phyloP scores from a whole-genome alignment of 805 yeast species.

The Starmerella gropengiesseri region DNA sequence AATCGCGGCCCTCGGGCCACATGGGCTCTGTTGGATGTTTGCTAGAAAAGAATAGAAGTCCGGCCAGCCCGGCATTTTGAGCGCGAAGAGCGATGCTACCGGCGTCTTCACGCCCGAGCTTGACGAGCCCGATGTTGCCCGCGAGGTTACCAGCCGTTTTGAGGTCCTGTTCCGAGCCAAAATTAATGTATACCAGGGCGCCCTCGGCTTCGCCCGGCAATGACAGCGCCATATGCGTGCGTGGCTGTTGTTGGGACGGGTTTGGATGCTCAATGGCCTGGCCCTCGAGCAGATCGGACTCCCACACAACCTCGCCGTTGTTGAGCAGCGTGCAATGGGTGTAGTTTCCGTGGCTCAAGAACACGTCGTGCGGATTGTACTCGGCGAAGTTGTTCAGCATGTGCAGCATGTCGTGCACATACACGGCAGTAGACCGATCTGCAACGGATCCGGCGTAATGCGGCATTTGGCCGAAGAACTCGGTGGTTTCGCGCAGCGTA shows the following conservation, averaged over 20 bases:
- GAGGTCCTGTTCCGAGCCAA: slow-evolving; percentile 48
- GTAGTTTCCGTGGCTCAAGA: slow-evolving; percentile 54
- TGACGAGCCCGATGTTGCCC: slow-evolving; percentile 48
- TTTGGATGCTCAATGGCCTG: slow-evolving; percentile 29
- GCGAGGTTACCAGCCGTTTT: slow-evolving; percentile 32
- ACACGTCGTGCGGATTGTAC: slow-evolving; percentile 35
- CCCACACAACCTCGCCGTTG: slow-evolving; percentile 30
- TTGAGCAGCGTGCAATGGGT: slow-evolving; percentile 26
- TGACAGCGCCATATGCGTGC: slow-evolving; percentile 43
- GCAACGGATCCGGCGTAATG: slow-evolving; percentile 85
- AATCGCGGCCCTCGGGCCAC: slow-evolving; percentile 30
- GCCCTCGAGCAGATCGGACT: slow-evolving; percentile 26
- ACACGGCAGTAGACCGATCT: slow-evolving; percentile 59
- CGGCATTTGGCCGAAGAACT: slow-evolving; percentile 68
- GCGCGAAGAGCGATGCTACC: slow-evolving; percentile 49
- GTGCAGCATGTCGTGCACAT: slow-evolving; percentile 47
- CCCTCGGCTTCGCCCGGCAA: slow-evolving; percentile 47
- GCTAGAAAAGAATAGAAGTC: slow-evolving; percentile 54
- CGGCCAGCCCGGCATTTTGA: slow-evolving; percentile 45
- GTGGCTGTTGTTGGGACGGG: slow-evolving; percentile 25
- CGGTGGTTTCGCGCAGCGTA: slow-evolving; percentile 52
- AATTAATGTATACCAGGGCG: slow-evolving; percentile 50
- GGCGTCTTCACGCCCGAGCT: slow-evolving; percentile 44
- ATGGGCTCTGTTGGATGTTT: slow-evolving; percentile 22
- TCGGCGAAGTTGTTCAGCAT: slow-evolving; percentile 42